A percentile compares a stretch with the other conserved stretches of the same genome.
These are phyloP conservation scores for Pythium apleroticum DNA, from an alignment of 352 stramenopile genomes.

Conservation along the genomic window DNA sequence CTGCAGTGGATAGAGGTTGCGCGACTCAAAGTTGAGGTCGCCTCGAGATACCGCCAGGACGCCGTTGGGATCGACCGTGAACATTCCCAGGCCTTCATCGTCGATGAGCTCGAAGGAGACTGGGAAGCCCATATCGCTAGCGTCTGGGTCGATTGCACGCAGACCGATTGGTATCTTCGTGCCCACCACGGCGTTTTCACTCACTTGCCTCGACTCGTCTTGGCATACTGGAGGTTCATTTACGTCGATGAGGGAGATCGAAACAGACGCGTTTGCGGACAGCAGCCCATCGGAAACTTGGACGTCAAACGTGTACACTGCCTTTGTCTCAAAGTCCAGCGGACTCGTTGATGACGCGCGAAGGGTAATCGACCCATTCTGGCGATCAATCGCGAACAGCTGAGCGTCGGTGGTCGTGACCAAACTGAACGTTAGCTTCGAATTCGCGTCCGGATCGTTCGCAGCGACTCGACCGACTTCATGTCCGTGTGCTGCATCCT, in stretches of 20 bases:
- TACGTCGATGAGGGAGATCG: constrained; percentile 24
- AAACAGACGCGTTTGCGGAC: not conserved
- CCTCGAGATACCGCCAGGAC: constrained; percentile 6
- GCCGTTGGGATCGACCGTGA: constrained; percentile 10
- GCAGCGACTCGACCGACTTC: constrained; percentile 17
- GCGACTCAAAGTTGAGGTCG: constrained; percentile 26
- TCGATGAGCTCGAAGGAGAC: constrained; percentile 17
- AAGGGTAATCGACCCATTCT: constrained; percentile 10
- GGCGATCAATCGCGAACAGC: constrained; percentile 12
- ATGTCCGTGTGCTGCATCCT: constrained; percentile 16
- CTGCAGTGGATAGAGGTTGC: constrained; percentile 6
- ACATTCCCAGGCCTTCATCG: constrained; percentile 8
- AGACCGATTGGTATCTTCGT: not conserved
- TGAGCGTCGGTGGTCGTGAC: not conserved
- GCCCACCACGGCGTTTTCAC: constrained; percentile 26
- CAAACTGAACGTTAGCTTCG: constrained; percentile 11
- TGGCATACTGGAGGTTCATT: constrained; percentile 31
- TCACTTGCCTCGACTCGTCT: constrained; percentile 3
- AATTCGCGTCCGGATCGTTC: constrained; percentile 17
- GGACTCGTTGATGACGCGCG: not conserved
- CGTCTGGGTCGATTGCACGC: constrained; percentile 21
- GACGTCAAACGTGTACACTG: constrained; percentile 8
- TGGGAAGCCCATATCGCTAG: constrained; percentile 12
- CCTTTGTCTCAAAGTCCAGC: constrained; percentile 26
- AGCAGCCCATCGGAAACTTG: constrained; percentile 24